Conservation (phyloP, 169 alveolate species). For the Perkinsus olseni region DNA sequence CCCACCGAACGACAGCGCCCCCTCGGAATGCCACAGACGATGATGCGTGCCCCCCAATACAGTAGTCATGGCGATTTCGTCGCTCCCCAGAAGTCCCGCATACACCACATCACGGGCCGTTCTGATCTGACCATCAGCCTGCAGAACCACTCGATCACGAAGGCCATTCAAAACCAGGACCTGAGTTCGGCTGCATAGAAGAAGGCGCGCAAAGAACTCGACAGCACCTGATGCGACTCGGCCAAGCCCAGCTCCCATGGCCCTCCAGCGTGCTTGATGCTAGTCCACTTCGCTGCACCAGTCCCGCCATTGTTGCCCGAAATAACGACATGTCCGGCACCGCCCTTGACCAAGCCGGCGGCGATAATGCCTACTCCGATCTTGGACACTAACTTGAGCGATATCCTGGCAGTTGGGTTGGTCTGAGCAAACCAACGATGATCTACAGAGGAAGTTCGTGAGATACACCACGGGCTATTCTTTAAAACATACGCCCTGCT, state of each 20-base stretch:
- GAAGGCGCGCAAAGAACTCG: not conserved
- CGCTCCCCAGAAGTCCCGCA: slow-evolving; percentile 62
- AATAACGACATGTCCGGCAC: slow-evolving; percentile 52
- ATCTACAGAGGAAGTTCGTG: no score
- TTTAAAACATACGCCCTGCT: not conserved
- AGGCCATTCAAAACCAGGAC: slow-evolving; percentile 39
- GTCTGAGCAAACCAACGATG: not conserved
- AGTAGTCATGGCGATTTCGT: slow-evolving; percentile 57
- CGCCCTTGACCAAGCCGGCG: slow-evolving; percentile 60
- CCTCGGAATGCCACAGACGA: no score
- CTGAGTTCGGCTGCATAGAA: not conserved
- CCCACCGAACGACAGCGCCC: no score
- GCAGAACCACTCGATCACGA: slow-evolving; percentile 48
- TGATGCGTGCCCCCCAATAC: no score
- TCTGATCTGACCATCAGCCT: slow-evolving; percentile 57
- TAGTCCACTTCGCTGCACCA: slow-evolving; percentile 63
- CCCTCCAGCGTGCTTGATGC: slow-evolving; percentile 55
- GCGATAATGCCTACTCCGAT: slow-evolving; percentile 61
- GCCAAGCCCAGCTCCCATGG: slow-evolving; percentile 73
- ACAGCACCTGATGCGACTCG: slow-evolving; percentile 49
- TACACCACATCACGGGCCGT: slow-evolving; percentile 57
- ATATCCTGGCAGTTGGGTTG: slow-evolving; percentile 52
- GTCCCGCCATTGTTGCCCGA: slow-evolving; percentile 57
- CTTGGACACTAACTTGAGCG: slow-evolving; percentile 58
- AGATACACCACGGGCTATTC: no score